These are phyloP conservation scores for Sugiyamaella paludigena DNA, from an alignment of 1,139 yeast species.

Conservation along the genomic window DNA sequence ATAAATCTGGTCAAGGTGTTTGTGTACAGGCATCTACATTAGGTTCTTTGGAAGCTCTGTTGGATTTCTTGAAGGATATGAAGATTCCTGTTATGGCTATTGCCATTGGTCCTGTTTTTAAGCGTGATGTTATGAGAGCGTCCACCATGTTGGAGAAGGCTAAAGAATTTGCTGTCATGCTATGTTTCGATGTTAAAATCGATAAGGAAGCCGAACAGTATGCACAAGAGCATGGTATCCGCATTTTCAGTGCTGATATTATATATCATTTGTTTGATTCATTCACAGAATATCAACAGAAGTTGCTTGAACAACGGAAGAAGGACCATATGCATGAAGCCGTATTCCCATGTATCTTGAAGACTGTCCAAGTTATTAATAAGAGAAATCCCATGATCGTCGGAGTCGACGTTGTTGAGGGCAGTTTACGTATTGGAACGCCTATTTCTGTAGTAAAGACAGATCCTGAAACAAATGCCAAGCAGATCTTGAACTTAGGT, in stretches of 20 bases:
- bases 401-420: constrained; percentile 96
- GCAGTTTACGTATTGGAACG: constrained; percentile 84
- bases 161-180: constrained; percentile 92
- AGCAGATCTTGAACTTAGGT: constrained; percentile 72
- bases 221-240: constrained; percentile 88
- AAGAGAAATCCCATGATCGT: constrained; percentile 99
- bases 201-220: constrained; percentile 98
- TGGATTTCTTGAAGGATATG: constrained; percentile 96
- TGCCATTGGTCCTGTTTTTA: constrained; percentile 95
- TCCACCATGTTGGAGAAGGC: constrained; percentile 96
- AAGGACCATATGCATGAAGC: constrained; percentile 86
- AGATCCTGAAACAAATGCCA: constrained; percentile 81
- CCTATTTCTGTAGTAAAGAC: constrained; percentile 92
- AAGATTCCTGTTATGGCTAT: constrained; percentile 98
- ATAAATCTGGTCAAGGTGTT: constrained; percentile 92
- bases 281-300: constrained; percentile 86
- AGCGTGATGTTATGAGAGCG: constrained; percentile 98
- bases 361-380: constrained; percentile 93
- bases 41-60: constrained; percentile 95
- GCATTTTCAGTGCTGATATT: constrained; percentile 91
- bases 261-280: constrained; percentile 95
- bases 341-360: constrained; percentile 90
- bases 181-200: constrained; percentile 94
- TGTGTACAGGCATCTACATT: constrained; percentile 97
- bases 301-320: constrained; percentile 85